Conservation (phyloP, 768 basidiomycete species). For the Amanita pseudoporphyria region DNA sequence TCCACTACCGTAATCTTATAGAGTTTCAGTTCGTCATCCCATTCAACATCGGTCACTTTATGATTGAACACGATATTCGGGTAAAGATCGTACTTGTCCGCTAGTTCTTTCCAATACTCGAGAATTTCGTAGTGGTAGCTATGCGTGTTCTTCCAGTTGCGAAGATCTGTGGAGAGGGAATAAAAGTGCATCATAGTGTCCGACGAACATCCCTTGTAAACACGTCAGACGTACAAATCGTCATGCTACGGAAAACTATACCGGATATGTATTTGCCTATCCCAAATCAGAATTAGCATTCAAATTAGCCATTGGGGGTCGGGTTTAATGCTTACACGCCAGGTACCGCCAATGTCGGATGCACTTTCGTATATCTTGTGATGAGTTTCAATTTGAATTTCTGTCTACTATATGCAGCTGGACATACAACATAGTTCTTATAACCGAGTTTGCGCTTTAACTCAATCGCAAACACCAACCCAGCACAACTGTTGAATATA, state of each 20-base stretch:
- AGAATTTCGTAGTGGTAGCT: slow-evolving; percentile 33
- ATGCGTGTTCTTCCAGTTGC: slow-evolving; percentile 29
- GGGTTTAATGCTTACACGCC: slow-evolving; percentile 16
- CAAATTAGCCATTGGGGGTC: too few relatives aligned
- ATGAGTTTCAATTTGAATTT: not conserved
- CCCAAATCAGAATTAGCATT: not conserved
- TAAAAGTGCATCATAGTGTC: slow-evolving; percentile 30
- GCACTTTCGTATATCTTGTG: slow-evolving; percentile 27
- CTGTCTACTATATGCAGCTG: not conserved
- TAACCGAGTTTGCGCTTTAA: slow-evolving; percentile 20
- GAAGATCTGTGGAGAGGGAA: slow-evolving; percentile 30
- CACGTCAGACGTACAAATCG: not conserved
- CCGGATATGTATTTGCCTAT: slow-evolving; percentile 26
- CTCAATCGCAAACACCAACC: slow-evolving; percentile 20
- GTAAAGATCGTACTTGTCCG: slow-evolving; percentile 32
- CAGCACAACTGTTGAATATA: slow-evolving; percentile 15
- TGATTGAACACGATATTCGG: slow-evolving; percentile 32
- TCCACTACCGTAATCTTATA: slow-evolving; percentile 30
- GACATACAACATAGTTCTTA: slow-evolving; percentile 20
- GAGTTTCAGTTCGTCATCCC: slow-evolving; percentile 26
- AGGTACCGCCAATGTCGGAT: slow-evolving; percentile 20
- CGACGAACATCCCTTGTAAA: slow-evolving; percentile 30
- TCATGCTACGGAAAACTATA: not conserved
- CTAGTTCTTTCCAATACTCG: slow-evolving; percentile 26
- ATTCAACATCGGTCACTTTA: slow-evolving; percentile 33